Base-by-base conservation (phyloP, 75 land plant genomes). In the Pinus taeda region DNA sequence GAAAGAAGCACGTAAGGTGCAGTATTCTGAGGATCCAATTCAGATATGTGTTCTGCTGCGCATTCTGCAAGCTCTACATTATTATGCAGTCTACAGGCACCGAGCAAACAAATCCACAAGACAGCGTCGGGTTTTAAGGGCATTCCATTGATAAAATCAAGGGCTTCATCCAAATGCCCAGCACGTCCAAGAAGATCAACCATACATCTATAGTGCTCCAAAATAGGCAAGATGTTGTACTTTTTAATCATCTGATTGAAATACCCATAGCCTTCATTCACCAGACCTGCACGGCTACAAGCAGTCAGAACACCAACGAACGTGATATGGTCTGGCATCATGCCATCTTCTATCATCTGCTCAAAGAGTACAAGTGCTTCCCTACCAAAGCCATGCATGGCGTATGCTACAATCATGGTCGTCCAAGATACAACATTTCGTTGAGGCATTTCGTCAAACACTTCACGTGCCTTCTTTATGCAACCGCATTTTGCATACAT, bases 401-500 rank as follows among this genome's bases (percentile, higher is more conserved):
- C 78, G 79, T 74, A 90, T 22, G 73, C 60, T 21, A 86, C 84
- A 59, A 90, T 82, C 74, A 90, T 13, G 59, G 76, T 71, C 37
- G 88, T 90, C 92, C 92, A 90, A 33, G 86, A 79, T 14, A 85
- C 65, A 9, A 81, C 65, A 13, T 80, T 33, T 15, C 90, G 66
- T 11, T 57, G 42, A 1, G 0, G 24, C 65, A 84, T 71, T 36
- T 59, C 29, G 3, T 86, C 85, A 42, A 83, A 60, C 6, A 88
- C 14, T 73, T 73, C 73, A 59, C 81, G 57, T 30, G 84, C 80
- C 70, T 83, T 81, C 67, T 80, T 59, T 57, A 90, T 75, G 42
- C 78, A 80, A 6, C 89, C 91, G 71, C 89, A 84, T 80, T 90
- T 90, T 17, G 85, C 85, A 81, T 90, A 90, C 90, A 88, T 88